phyloP scores from a whole-genome alignment of 2,329 filamentous ascomycete species.

The Zymoseptoria ardabiliae region DNA sequence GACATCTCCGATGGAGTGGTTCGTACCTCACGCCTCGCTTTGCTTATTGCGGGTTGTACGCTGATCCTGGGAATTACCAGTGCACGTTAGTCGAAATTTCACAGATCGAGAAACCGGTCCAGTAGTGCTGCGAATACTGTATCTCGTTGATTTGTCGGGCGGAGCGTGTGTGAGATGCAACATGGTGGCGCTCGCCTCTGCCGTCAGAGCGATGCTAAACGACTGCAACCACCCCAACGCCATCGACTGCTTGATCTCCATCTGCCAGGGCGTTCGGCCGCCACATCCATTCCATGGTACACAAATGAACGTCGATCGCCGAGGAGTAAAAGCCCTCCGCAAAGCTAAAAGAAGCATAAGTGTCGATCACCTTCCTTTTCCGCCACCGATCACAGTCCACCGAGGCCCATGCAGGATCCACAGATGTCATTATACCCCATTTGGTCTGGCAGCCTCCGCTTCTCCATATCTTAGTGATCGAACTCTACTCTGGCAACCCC shows the following conservation, averaged over 20 bases:
- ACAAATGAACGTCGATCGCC: conserved; percentile 1
- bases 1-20: not conserved
- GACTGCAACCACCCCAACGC: not conserved
- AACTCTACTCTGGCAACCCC: not conserved
- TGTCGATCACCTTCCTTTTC: conserved; percentile 5
- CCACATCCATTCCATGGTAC: not conserved
- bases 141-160: not conserved
- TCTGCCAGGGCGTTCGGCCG: too few relatives aligned
- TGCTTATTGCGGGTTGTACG: not conserved
- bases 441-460: not conserved
- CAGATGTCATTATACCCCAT: not conserved
- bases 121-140: not conserved
- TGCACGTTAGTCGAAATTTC: not conserved
- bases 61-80: not conserved
- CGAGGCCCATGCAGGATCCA: not conserved
- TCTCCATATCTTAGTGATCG: not conserved
- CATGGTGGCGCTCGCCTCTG: not conserved
- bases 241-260: not conserved
- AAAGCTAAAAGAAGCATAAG: conserved; percentile 9
- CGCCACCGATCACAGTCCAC: not conserved
- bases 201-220: not conserved
- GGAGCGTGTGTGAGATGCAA: not conserved
- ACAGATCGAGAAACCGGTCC: too few relatives aligned
- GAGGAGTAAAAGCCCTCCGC: conserved; percentile 2
- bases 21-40: not conserved